A percentile compares a stretch with the other conserved stretches of the same genome.
Conservation (phyloP, 2,329 filamentous ascomycete genomes). For the Diaporthe sp. region DNA sequence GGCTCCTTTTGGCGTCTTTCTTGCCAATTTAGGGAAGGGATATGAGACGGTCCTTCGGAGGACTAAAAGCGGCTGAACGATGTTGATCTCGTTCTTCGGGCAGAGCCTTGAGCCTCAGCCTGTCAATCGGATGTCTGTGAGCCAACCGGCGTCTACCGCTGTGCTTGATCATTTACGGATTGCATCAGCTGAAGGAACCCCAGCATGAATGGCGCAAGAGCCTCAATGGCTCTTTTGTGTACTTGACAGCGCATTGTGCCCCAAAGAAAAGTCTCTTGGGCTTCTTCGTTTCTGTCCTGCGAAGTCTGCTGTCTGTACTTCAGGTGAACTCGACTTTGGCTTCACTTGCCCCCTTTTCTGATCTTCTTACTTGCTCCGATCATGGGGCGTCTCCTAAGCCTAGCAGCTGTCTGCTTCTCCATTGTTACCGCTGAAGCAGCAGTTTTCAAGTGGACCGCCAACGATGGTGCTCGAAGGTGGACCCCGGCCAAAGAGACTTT, state of each 20-base stretch:
- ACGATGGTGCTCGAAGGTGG: constrained; percentile 18
- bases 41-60: constrained; percentile 13
- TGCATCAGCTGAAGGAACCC: neutral
- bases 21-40: neutral
- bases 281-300: neutral
- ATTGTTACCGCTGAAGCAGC: constrained; percentile 15
- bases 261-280: neutral
- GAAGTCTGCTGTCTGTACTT: neutral
- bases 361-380: neutral
- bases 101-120: neutral
- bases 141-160: neutral
- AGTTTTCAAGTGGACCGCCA: constrained; percentile 37
- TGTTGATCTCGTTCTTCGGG: neutral
- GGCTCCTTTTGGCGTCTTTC: neutral
- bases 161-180: neutral
- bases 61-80: neutral
- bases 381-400: constrained; percentile 29
- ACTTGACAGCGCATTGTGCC: neutral
- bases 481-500: constrained; percentile 35
- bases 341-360: neutral
- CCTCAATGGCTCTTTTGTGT: neutral
- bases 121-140: neutral
- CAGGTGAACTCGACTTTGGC: neutral
- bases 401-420: constrained; percentile 34
- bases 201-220: neutral